phyloP scores from a whole-genome alignment of 2,329 filamentous ascomycete genomes.

The Fusarium staphyleae region DNA sequence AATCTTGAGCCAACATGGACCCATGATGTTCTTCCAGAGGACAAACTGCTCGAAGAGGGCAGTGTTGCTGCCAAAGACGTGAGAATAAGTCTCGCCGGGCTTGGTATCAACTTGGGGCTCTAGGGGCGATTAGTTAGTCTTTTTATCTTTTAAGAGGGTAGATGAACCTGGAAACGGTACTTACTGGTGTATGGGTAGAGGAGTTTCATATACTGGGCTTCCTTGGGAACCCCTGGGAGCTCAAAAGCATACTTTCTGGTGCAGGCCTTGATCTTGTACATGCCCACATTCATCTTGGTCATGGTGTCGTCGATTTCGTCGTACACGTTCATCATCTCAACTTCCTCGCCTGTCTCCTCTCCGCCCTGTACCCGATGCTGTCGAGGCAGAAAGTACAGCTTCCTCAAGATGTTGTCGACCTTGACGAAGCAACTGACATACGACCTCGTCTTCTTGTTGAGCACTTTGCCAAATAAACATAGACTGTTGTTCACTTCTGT shows the following conservation, averaged over 20 bases:
- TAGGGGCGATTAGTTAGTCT: conserved; percentile 41
- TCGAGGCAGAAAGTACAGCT: conserved; percentile 91
- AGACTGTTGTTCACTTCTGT: conserved; percentile 89
- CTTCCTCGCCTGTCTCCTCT: conserved; percentile 74
- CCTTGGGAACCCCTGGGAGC: conserved; percentile 82
- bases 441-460: conserved; percentile 80
- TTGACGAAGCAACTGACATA: conserved; percentile 96
- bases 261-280: conserved; percentile 93
- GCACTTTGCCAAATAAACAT: conserved; percentile 94
- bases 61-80: conserved; percentile 92
- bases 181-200: conserved; percentile 88
- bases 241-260: conserved; percentile 96
- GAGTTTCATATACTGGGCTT: conserved; percentile 92
- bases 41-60: conserved; percentile 98
- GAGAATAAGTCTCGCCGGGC: conserved; percentile 88
- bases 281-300: conserved; percentile 82
- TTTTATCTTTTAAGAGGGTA: not conserved
- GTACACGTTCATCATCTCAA: conserved; percentile 90
- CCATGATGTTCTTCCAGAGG: conserved; percentile 98
- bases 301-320: conserved; percentile 88
- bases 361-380: conserved; percentile 64
- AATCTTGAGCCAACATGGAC: conserved; percentile 95
- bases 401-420: conserved; percentile 90
- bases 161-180: not conserved
- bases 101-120: conserved; percentile 75